Percentiles rank a stretch among this genome's conserved stretches.
Conservation (phyloP, 2,329 filamentous ascomycete species). For the Aureobasidium vineae region DNA sequence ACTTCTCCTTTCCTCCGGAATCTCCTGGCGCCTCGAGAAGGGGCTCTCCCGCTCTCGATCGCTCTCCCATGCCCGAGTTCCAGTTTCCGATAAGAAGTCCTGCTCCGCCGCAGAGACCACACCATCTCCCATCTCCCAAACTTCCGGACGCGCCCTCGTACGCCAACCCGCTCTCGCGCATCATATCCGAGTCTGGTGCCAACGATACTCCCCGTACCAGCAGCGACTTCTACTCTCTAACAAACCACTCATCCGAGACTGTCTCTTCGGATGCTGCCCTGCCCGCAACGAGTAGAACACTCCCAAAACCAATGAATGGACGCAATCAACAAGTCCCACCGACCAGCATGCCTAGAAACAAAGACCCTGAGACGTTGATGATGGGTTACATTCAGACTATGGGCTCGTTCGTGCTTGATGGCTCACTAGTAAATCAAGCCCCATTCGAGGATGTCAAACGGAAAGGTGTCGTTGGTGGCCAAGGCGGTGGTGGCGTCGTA, state of each 20-base stretch:
- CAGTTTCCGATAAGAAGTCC: slow-evolving; percentile 33
- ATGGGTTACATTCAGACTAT: slow-evolving; percentile 97
- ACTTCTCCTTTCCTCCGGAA: slow-evolving; percentile 5
- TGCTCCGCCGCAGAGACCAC: neutral
- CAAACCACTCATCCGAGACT: slow-evolving; percentile 94
- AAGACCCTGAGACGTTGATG: slow-evolving; percentile 76
- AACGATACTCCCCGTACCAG: slow-evolving; percentile 83
- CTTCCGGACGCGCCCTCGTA: neutral
- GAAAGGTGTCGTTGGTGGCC: slow-evolving; percentile 83
- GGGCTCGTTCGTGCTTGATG: slow-evolving; percentile 88
- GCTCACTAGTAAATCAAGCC: slow-evolving; percentile 81
- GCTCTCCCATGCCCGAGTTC: slow-evolving; percentile 31
- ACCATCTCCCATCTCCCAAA: neutral
- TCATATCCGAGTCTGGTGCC: slow-evolving; percentile 75
- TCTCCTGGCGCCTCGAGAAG: slow-evolving; percentile 6
- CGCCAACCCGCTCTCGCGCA: slow-evolving; percentile 59
- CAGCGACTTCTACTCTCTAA: slow-evolving; percentile 90
- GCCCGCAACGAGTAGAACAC: slow-evolving; percentile 50
- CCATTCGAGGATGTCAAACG: slow-evolving; percentile 96
- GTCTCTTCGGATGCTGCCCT: slow-evolving; percentile 69
- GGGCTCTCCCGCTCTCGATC: neutral
- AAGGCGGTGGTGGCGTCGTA: slow-evolving; percentile 78
- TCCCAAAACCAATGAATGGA: slow-evolving; percentile 46
- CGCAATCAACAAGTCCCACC: slow-evolving; percentile 36
- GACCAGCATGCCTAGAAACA: slow-evolving; percentile 49